Evolutionary conservation across 139 green algal species (phyloP).

Genomic region (Pseudopediastrum boryanum): DNA sequence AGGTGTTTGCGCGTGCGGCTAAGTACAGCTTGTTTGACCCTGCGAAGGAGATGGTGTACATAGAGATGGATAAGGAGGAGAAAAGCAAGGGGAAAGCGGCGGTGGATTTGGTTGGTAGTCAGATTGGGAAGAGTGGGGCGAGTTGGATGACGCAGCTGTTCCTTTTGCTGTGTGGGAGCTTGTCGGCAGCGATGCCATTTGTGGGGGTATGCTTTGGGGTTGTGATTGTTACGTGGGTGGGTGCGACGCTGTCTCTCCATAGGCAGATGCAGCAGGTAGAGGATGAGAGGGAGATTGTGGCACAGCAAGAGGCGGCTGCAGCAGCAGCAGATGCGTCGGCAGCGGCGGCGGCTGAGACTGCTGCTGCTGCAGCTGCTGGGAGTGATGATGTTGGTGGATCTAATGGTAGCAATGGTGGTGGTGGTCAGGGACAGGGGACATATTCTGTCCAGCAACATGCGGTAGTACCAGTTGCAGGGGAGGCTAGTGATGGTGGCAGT

Average conservation of each 20-base stretch:
- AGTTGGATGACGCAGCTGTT: conserved; percentile 54
- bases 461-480: too few relatives aligned
- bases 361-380: too few relatives aligned
- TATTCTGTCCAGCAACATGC: too few relatives aligned
- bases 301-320: not conserved
- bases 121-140: conserved; percentile 36
- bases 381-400: too few relatives aligned
- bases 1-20: conserved; percentile 75
- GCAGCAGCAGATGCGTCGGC: conserved; percentile 1
- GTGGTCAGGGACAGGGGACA: too few relatives aligned
- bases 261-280: conserved; percentile 47
- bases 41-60: conserved; percentile 93
- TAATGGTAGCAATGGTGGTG: too few relatives aligned
- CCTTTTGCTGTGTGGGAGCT: conserved; percentile 62
- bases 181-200: conserved; percentile 62
- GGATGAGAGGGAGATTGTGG: conserved; percentile 1
- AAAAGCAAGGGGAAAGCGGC: conserved; percentile 87
- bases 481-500: too few relatives aligned
- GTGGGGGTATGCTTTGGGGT: conserved; percentile 51
- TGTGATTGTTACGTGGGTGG: conserved; percentile 65
- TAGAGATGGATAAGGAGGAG: conserved; percentile 80
- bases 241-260: conserved; percentile 49
- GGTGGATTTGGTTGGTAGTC: conserved; percentile 84
- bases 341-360: too few relatives aligned
- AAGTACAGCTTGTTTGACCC: conserved; percentile 88